These are phyloP conservation scores for Cymbopogon flexuosus DNA, from an alignment of 202 grass and related monocot species.

Conservation along the genomic window DNA sequence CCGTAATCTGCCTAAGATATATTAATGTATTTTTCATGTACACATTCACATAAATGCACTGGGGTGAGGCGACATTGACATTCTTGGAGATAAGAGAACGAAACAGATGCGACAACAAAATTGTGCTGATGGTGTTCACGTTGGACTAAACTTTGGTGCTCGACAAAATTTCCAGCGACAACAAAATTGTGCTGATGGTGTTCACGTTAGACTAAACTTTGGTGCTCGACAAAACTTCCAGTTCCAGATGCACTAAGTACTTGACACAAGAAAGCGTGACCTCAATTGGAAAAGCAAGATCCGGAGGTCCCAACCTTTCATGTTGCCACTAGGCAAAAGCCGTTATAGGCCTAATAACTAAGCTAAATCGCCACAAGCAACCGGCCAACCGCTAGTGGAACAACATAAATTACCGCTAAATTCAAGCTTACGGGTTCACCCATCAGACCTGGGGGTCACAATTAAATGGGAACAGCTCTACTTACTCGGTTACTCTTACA, in stretches of 20 bases:
- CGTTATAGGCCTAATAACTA: neutral
- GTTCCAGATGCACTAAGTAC: neutral
- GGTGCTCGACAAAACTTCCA: neutral
- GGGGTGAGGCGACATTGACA: neutral
- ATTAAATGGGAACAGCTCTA: neutral
- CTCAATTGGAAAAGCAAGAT: neutral
- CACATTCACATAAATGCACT: too few species aligned
- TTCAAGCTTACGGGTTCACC: neutral
- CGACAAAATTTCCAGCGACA: neutral
- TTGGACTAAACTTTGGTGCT: neutral
- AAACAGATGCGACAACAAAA: neutral
- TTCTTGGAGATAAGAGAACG: neutral
- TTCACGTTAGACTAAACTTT: neutral
- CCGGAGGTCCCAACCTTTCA: neutral
- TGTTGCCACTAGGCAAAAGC: neutral
- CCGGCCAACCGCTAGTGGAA: neutral
- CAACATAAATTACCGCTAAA: neutral
- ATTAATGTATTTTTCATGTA: neutral
- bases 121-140: neutral
- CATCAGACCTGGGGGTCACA: neutral
- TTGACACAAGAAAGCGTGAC: neutral
- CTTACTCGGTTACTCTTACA: neutral
- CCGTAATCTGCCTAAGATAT: slow-evolving; percentile 5
- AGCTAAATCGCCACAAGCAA: neutral
- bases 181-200: neutral